phyloP scores from a whole-genome alignment of 2,329 filamentous ascomycete species.

The Colletotrichum coccodes region DNA sequence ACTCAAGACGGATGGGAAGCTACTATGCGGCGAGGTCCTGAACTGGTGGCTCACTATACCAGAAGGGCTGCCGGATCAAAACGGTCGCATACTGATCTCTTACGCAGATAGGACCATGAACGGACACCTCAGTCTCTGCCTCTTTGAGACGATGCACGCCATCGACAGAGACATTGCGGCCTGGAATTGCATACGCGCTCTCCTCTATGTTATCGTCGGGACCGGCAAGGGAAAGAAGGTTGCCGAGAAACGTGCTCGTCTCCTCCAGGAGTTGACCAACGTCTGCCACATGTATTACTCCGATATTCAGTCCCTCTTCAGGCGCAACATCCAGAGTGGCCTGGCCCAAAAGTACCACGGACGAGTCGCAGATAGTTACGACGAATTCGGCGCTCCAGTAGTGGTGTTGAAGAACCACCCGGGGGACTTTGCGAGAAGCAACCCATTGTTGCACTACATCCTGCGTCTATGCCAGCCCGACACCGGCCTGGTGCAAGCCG shows the following conservation, averaged over 20 bases:
- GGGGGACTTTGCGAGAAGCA: constrained; percentile 45
- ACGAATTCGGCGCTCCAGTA: constrained; percentile 46
- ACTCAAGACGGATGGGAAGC: not conserved
- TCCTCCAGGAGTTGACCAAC: constrained; percentile 59
- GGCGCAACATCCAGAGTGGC: constrained; percentile 49
- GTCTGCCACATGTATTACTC: constrained; percentile 55
- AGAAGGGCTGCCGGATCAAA: constrained; percentile 55
- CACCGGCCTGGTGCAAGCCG: constrained; percentile 34
- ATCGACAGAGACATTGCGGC: constrained; percentile 45
- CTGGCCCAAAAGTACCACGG: constrained; percentile 53
- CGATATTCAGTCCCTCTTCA: constrained; percentile 49
- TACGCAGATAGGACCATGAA: constrained; percentile 44
- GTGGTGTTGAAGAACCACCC: constrained; percentile 53
- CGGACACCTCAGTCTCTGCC: constrained; percentile 50
- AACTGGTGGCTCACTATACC: constrained; percentile 49
- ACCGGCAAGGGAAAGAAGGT: constrained; percentile 40
- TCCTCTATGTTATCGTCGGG: constrained; percentile 45
- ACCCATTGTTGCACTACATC: constrained; percentile 55
- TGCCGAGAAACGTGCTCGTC: constrained; percentile 36
- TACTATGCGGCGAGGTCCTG: not conserved
- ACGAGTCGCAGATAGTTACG: constrained; percentile 46
- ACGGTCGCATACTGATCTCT: constrained; percentile 46
- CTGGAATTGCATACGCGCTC: constrained; percentile 52
- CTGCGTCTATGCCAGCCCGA: constrained; percentile 54
- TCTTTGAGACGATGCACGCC: constrained; percentile 53